A percentile compares a stretch with the other conserved stretches of the same genome.
These are phyloP conservation scores for Aspergillus ostianus DNA, from an alignment of 495 filamentous ascomycete genomes.

Conservation along the genomic window DNA sequence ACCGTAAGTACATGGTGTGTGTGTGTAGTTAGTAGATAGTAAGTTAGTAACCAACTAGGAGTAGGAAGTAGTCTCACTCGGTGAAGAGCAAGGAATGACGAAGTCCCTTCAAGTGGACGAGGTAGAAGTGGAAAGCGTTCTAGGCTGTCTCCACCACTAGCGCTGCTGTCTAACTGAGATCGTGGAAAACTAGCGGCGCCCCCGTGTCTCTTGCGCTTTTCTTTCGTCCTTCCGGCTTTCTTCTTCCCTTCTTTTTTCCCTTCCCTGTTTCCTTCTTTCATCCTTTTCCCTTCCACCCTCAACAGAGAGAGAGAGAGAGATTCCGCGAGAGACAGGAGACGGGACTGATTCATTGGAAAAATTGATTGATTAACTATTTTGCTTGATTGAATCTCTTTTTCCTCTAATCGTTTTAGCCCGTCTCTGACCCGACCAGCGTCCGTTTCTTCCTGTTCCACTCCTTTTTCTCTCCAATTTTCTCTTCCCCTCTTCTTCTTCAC, in stretches of 20 bases:
- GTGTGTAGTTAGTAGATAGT: neutral
- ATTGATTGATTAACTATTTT: neutral
- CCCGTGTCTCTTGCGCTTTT: neutral
- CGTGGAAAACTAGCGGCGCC: neutral
- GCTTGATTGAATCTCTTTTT: neutral
- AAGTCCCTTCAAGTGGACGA: no score
- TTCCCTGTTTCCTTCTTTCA: slow-evolving; percentile 8
- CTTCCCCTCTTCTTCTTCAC: slow-evolving; percentile 6
- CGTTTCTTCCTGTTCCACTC: slow-evolving; percentile 13
- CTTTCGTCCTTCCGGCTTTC: neutral
- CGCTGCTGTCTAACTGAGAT: neutral
- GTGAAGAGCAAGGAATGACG: no score
- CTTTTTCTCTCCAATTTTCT: slow-evolving; percentile 17
- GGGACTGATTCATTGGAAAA: neutral
- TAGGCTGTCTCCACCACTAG: neutral
- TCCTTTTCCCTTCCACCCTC: slow-evolving; percentile 5
- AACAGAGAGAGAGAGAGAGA: no score
- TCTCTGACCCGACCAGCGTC: slow-evolving; percentile 5
- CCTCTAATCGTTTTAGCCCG: neutral
- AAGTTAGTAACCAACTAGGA: no score
- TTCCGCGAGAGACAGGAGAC: neutral
- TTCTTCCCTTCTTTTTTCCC: slow-evolving; percentile 25
- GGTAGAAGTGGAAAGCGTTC: neutral
- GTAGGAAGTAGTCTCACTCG: no score
- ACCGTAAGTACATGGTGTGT: neutral